Percentiles rank a stretch among this genome's conserved stretches.
Conservation (phyloP, 164 flowering plant genomes). For the Buxus sempervirens region DNA sequence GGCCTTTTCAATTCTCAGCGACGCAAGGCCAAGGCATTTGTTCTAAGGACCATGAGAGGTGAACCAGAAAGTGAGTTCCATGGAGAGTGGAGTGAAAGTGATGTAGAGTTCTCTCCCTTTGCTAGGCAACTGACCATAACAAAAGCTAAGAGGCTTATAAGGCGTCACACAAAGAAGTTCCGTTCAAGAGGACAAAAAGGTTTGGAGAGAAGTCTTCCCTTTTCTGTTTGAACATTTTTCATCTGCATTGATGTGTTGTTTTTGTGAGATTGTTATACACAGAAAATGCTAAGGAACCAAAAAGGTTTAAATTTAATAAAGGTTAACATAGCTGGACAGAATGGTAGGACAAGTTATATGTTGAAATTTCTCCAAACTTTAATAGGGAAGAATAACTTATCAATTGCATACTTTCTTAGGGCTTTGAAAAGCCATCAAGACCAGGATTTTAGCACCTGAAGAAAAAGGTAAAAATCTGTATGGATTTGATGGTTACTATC, state of each 20-base stretch:
- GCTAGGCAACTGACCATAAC: conserved; percentile 92
- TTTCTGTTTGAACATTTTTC: neutral
- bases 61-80: conserved; percentile 74
- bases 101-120: conserved; percentile 83
- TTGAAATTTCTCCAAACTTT: neutral
- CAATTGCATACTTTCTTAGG: neutral
- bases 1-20: conserved; percentile 90
- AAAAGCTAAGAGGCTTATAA: conserved; percentile 81
- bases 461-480: too few relatives aligned
- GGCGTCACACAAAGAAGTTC: conserved; percentile 93
- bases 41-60: conserved; percentile 95
- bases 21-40: conserved; percentile 90
- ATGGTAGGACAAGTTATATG: neutral
- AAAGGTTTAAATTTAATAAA: neutral
- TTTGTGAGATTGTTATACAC: too few relatives aligned
- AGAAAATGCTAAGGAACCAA: too few relatives aligned
- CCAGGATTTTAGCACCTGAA: neutral
- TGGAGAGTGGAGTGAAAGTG: conserved; percentile 98
- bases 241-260: neutral
- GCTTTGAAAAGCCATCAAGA: neutral
- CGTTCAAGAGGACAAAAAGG: conserved; percentile 85
- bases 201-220: conserved; percentile 23
- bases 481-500: neutral
- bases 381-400: neutral
- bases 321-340: neutral